Conservation (phyloP, 73 alveolate genomes). For the Halteria grandinella region DNA sequence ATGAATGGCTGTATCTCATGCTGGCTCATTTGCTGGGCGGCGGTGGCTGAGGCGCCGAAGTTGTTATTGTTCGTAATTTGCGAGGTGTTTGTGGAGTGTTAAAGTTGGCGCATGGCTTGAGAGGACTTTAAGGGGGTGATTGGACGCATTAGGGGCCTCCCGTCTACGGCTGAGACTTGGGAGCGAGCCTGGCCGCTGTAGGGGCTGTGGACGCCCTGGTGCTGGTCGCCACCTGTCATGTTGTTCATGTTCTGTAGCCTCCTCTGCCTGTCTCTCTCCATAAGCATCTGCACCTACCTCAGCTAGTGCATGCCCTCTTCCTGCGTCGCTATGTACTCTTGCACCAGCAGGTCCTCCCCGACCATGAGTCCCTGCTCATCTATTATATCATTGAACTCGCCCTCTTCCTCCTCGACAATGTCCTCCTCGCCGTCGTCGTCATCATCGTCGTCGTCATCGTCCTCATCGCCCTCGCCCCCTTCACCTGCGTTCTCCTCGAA, state of each 20-base stretch:
- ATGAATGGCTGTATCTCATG: too few relatives aligned
- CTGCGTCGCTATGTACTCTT: slow-evolving; percentile 68
- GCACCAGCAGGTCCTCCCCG: slow-evolving; percentile 78
- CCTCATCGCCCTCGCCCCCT: slow-evolving; percentile 57
- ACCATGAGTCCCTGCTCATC: slow-evolving; percentile 75
- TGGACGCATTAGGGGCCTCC: slow-evolving; percentile 52
- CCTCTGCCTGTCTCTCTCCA: slow-evolving; percentile 34
- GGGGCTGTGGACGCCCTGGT: slow-evolving; percentile 27
- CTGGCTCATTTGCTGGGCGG: slow-evolving; percentile 1
- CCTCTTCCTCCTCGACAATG: slow-evolving; percentile 79
- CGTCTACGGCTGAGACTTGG: slow-evolving; percentile 15
- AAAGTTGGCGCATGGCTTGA: slow-evolving; percentile 19
- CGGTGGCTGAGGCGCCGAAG: not conserved
- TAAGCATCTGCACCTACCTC: slow-evolving; percentile 3
- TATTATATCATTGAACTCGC: slow-evolving; percentile 77
- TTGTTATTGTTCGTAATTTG: slow-evolving; percentile 27
- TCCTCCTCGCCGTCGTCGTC: slow-evolving; percentile 81
- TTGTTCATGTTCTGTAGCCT: slow-evolving; percentile 24
- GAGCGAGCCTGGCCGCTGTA: slow-evolving; percentile 41
- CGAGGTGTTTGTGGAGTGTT: slow-evolving; percentile 37
- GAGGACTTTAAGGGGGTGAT: slow-evolving; percentile 43
- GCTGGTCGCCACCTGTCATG: not conserved
- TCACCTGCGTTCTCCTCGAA: slow-evolving; percentile 78
- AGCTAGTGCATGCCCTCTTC: slow-evolving; percentile 50
- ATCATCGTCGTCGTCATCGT: slow-evolving; percentile 56